Percentiles rank a stretch among this genome's conserved stretches.
Evolutionary conservation across 306 rosid species (phyloP).

Genomic region (Echinosophora koreensis): DNA sequence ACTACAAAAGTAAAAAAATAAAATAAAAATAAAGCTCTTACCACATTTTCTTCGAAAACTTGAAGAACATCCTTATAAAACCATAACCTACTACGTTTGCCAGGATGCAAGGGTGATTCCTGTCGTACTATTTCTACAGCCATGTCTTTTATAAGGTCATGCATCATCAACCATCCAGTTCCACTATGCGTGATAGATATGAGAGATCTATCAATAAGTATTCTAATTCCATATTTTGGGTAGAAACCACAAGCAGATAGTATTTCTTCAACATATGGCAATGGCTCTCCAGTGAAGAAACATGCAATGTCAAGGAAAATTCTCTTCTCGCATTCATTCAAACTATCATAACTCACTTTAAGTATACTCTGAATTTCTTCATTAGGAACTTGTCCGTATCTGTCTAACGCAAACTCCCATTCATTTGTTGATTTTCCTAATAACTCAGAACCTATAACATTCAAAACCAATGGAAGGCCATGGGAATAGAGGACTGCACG

Average conservation of each 20-base stretch:
- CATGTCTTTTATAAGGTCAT: slow-evolving; percentile 28
- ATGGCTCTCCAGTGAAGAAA: not conserved
- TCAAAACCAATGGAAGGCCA: slow-evolving; percentile 39
- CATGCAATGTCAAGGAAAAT: too few species aligned
- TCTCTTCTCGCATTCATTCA: too few species aligned
- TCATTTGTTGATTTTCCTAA: not conserved
- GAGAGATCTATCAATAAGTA: slow-evolving; percentile 17
- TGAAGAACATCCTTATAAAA: too few species aligned
- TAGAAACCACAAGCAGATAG: slow-evolving; percentile 20
- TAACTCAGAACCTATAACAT: slow-evolving; percentile 23
- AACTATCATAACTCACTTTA: too few species aligned
- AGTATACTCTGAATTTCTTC: too few species aligned
- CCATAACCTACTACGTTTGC: not conserved
- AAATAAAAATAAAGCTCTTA: not conserved
- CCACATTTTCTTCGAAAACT: not conserved
- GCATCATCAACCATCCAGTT: slow-evolving; percentile 17
- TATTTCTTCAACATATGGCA: slow-evolving; percentile 25
- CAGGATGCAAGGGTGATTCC: slow-evolving; percentile 38
- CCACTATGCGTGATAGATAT: not conserved
- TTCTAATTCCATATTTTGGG: slow-evolving; percentile 11
- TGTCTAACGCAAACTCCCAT: slow-evolving; percentile 1
- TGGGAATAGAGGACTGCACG: not conserved
- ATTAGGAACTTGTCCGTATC: slow-evolving; percentile 8
- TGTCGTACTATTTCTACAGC: slow-evolving; percentile 35
- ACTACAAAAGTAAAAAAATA: too few species aligned